Evolutionary conservation across 129 eudicot genomes (phyloP), one percentile per base, ranked within the genome.

Genomic region (Chrysanthemum makinoi): DNA sequence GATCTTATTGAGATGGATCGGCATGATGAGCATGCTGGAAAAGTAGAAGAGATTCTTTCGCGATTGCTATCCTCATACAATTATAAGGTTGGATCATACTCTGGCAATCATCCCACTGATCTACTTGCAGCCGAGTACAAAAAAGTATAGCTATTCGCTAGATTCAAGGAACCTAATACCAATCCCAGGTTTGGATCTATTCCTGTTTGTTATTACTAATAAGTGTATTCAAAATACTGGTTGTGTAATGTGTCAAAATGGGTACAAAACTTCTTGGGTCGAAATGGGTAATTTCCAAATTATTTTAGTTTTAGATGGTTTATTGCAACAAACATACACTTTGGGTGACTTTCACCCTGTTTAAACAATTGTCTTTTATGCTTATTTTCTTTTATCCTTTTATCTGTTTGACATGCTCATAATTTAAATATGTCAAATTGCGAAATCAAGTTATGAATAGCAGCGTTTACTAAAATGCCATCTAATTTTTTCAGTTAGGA

Each of bases 1-100:
- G 82, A 79, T 69, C 80, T 90, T 20, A 88, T 90, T 65, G 99
- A 95, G 44, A 86, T 95, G 99, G 99, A 95, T 72, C 88, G 89
- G 22, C 73, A 82, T 61, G 97, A 95, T 63, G 97, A 88, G 80
- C 85, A 81, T 28, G 57, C 73, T 19, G 89, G 88, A 72, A 77
- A 59, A 62, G 16, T 85, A 67, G 81, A 82, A 55, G 94, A 86
- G 72, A 81, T 86, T 70, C 80, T 86, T 74, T 39, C 75, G 39
- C 79, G 68, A 48, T 73, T 95, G 62, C 71, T 50, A 30, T 58
- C 94, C 20, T 80, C 94, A 48, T 95, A 88, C 75, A 80, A 80
- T 7, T 39, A 39, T 78, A 96, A 90, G 76, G 75, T 80, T 63
- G 82, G 74, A 74, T 33, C 72, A 10, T 26, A 28, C 61, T 55